Base-by-base conservation (phyloP, 805 yeast genomes). In the Kodamaea restingae region DNA sequence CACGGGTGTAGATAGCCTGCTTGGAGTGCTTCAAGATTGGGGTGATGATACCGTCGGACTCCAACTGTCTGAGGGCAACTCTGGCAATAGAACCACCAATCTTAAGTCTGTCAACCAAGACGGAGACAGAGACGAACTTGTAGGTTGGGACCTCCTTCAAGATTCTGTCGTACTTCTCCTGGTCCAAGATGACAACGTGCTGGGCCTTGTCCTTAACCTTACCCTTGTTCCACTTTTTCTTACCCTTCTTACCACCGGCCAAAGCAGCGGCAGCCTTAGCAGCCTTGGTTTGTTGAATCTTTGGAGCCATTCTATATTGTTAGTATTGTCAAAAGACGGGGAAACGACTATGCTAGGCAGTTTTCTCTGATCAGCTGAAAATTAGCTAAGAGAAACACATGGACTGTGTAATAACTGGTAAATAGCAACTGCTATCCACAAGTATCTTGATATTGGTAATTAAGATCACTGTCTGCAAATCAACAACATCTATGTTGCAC, bases 201-300 rank as follows among this genome's bases (percentile, higher is more conserved):
- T 87, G 91, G 63, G 98, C 98, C 95, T 86, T 91, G 78, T 93
- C 99, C 90, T 95, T 93, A 75, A 88, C 96, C 84, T 95, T 88
- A 76, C 96, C 96, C 84, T 91, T 90, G 85, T 95, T 86, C 98
- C 98, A 93, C 96, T 93, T 93, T 95, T 93, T 91, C 88, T 93
- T 93, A 76, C 96, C 88, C 71, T 91, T 88, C 86, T 90, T 90
- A 84, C 97, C 96, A 85, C 97, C 97, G 73, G 97, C 96, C 84
- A 88, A 80, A 74, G 97, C 98, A 80, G 98, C 98, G 68, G 98
- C 97, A 40, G 96, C 96, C 81, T 91, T 91, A 70, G 96, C 97
- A 76, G 97, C 97, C 81, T 91, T 91, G 68, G 96, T 84, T 76
- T 88, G 90, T 83, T 91, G 97, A 78, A 87, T 79, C 80, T 91